These are phyloP conservation scores for Cairneyella variabilis DNA, from an alignment of 495 filamentous ascomycete genomes.

Conservation along the genomic window DNA sequence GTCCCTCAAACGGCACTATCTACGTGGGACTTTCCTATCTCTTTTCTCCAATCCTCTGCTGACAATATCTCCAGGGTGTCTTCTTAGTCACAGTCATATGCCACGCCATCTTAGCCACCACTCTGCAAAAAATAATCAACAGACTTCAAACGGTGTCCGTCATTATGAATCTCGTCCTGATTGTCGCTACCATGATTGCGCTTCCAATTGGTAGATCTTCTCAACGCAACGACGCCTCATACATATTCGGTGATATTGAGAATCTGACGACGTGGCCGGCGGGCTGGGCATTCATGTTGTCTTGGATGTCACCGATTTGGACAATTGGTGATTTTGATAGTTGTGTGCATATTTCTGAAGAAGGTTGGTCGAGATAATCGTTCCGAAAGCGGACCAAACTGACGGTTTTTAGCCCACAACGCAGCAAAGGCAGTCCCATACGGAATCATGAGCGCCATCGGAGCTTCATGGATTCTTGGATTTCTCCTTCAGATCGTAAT, in stretches of 20 bases:
- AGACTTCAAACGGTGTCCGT: slow-evolving; percentile 63
- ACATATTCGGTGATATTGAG: slow-evolving; percentile 42
- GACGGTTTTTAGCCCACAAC: too few relatives aligned
- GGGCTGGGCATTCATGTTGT: slow-evolving; percentile 61
- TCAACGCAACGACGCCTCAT: slow-evolving; percentile 40
- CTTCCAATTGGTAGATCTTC: slow-evolving; percentile 49
- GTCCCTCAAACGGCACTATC: slow-evolving; percentile 52
- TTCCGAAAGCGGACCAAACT: too few relatives aligned
- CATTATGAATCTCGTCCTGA: slow-evolving; percentile 58
- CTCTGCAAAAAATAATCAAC: slow-evolving; percentile 56
- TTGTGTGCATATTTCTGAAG: slow-evolving; percentile 58
- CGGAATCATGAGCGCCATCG: slow-evolving; percentile 55
- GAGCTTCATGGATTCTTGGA: slow-evolving; percentile 48
- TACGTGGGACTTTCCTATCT: too few relatives aligned
- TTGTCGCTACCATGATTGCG: slow-evolving; percentile 61
- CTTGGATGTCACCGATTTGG: slow-evolving; percentile 66
- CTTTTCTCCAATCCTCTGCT: too few relatives aligned
- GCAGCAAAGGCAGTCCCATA: slow-evolving; percentile 58
- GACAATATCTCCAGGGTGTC: too few relatives aligned
- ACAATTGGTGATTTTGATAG: slow-evolving; percentile 51
- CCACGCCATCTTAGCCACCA: slow-evolving; percentile 56
- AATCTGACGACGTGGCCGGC: slow-evolving; percentile 60
- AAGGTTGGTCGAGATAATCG: too few relatives aligned
- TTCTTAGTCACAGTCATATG: slow-evolving; percentile 55
- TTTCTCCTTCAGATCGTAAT: slow-evolving; percentile 49